Evolutionary conservation across 177 flowering plant species (phyloP).

Genomic region (Vitis hybrid): DNA sequence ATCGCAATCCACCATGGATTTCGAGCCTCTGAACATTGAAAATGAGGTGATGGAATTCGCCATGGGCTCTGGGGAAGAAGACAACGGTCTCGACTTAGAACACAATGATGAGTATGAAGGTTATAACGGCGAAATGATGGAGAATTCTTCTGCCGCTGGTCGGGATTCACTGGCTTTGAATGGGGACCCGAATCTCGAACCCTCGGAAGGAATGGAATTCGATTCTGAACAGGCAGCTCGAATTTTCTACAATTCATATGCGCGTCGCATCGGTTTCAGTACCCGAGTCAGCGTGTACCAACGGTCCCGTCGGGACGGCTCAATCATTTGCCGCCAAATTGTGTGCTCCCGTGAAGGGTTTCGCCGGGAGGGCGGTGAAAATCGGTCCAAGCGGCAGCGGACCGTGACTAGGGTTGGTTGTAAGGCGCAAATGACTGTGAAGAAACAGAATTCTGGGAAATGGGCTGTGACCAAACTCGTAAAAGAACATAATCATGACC

Average conservation of each 20-base stretch:
- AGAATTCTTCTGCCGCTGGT: not conserved
- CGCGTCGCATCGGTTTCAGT: slow-evolving; percentile 32
- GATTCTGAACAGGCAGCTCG: slow-evolving; percentile 33
- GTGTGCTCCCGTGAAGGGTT: slow-evolving; percentile 42
- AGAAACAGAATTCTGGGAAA: slow-evolving; percentile 30
- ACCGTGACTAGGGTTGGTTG: slow-evolving; percentile 32
- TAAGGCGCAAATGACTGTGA: slow-evolving; percentile 28
- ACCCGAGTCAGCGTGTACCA: slow-evolving; percentile 28
- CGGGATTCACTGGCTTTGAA: not conserved
- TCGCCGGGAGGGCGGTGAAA: slow-evolving; percentile 23
- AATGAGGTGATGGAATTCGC: slow-evolving; percentile 32
- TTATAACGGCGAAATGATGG: slow-evolving; percentile 2
- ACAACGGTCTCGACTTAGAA: slow-evolving; percentile 18
- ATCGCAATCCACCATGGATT: slow-evolving; percentile 14
- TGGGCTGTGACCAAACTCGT: slow-evolving; percentile 27
- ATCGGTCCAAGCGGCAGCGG: slow-evolving; percentile 22
- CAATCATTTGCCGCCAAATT: slow-evolving; percentile 24
- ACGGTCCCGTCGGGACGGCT: slow-evolving; percentile 30
- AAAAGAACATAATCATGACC: slow-evolving; percentile 35
- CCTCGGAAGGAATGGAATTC: slow-evolving; percentile 33
- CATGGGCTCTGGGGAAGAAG: slow-evolving; percentile 28
- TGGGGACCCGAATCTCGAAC: slow-evolving; percentile 24
- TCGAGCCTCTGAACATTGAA: slow-evolving; percentile 26
- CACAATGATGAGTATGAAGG: slow-evolving; percentile 13
- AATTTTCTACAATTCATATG: slow-evolving; percentile 31